A percentile compares a stretch with the other conserved stretches of the same genome.
These are phyloP conservation scores for Pogostemon cablin DNA, from an alignment of 257 asterid genomes.

Conservation along the genomic window DNA sequence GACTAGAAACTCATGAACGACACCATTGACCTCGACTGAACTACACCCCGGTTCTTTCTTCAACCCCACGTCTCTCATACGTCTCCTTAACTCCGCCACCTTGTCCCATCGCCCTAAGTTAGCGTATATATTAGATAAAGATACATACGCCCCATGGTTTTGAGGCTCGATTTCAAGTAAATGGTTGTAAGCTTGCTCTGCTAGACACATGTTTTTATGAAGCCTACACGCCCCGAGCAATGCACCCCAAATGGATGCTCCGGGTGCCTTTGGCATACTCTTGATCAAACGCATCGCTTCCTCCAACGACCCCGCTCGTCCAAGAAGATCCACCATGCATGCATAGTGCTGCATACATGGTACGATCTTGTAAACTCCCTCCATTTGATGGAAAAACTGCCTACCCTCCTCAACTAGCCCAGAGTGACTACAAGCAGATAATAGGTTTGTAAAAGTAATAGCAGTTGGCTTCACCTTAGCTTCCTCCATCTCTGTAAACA, in stretches of 20 bases:
- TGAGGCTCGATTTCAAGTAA: slow-evolving; percentile 70
- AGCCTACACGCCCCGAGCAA: slow-evolving; percentile 74
- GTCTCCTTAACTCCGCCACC: slow-evolving; percentile 61
- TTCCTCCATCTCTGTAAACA: slow-evolving; percentile 65
- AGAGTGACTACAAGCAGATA: slow-evolving; percentile 85
- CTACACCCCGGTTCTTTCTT: slow-evolving; percentile 91
- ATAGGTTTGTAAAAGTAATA: slow-evolving; percentile 66
- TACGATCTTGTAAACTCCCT: slow-evolving; percentile 43
- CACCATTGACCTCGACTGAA: slow-evolving; percentile 65
- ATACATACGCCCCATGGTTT: slow-evolving; percentile 70
- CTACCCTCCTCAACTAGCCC: slow-evolving; percentile 73
- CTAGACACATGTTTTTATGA: slow-evolving; percentile 57
- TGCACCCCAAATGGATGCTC: slow-evolving; percentile 77
- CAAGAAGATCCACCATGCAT: slow-evolving; percentile 80
- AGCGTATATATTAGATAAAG: slow-evolving; percentile 69
- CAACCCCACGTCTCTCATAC: slow-evolving; percentile 64
- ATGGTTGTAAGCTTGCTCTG: slow-evolving; percentile 54
- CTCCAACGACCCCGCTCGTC: slow-evolving; percentile 74
- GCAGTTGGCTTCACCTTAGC: slow-evolving; percentile 61
- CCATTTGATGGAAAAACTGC: slow-evolving; percentile 56
- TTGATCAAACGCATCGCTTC: slow-evolving; percentile 58
- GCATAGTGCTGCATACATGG: slow-evolving; percentile 72
- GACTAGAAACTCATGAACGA: slow-evolving; percentile 68
- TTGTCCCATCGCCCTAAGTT: slow-evolving; percentile 63
- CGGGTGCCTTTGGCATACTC: slow-evolving; percentile 59